A percentile compares a stretch with the other conserved stretches of the same genome.
Evolutionary conservation across 2,329 filamentous ascomycete genomes (phyloP).

Genomic region (Aschersonia sp.): DNA sequence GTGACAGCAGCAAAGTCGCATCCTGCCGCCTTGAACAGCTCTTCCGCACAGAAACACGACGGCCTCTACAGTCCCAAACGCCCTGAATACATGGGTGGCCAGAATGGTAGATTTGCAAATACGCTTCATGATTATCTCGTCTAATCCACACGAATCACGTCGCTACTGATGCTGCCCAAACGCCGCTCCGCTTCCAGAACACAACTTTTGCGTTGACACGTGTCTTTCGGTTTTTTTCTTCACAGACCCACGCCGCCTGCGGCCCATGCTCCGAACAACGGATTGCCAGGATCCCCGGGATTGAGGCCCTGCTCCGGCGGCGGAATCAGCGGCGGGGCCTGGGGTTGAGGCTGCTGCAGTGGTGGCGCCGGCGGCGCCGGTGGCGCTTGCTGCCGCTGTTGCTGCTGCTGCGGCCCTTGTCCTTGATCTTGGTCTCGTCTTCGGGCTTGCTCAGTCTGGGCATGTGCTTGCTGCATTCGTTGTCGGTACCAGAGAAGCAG

Average conservation of each 20-base stretch:
- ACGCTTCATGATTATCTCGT: no score
- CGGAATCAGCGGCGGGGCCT: neutral
- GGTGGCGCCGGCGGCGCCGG: neutral
- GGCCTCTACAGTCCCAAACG: no score
- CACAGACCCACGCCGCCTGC: slow-evolving; percentile 20
- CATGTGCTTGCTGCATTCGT: slow-evolving; percentile 46
- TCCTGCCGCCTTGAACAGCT: no score
- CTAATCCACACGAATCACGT: no score
- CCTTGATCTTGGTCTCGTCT: slow-evolving; percentile 16
- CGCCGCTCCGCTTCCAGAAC: neutral
- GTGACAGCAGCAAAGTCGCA: no score
- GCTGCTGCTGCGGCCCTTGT: slow-evolving; percentile 11
- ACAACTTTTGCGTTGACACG: slow-evolving; percentile 4
- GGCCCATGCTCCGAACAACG: slow-evolving; percentile 19
- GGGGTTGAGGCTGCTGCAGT: neutral
- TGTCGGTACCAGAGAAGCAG: slow-evolving; percentile 73
- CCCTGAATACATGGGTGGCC: no score
- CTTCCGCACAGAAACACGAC: no score
- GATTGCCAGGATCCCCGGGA: slow-evolving; percentile 1
- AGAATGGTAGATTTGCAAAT: no score
- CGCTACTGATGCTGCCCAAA: slow-evolving; percentile 6
- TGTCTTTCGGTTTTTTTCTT: slow-evolving; percentile 1
- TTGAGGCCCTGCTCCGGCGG: neutral
- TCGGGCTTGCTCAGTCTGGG: slow-evolving; percentile 17
- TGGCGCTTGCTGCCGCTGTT: neutral